These are phyloP conservation scores for Closterium sp. DNA, from an alignment of 139 green algal genomes.

Conservation along the genomic window DNA sequence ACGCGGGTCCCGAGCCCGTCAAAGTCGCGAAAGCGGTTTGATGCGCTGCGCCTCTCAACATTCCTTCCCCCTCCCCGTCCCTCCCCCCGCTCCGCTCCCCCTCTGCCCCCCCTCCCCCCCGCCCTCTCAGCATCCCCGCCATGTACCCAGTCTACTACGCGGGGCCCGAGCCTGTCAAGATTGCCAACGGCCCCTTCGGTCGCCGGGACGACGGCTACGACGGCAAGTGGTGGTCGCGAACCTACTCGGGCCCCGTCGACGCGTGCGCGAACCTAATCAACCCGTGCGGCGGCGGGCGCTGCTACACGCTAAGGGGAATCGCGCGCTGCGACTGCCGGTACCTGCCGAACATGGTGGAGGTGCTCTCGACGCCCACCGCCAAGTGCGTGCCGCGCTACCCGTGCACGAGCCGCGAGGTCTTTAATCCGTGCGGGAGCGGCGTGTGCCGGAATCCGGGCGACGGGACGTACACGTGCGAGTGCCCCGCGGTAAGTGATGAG, in stretches of 20 bases:
- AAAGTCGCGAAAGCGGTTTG: not conserved
- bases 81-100: not conserved
- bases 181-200: not conserved
- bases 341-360: not conserved
- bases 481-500: not conserved
- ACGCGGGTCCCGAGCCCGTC: not conserved
- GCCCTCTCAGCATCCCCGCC: not conserved
- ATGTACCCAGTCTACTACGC: conserved; percentile 4
- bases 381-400: not conserved
- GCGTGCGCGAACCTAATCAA: not conserved
- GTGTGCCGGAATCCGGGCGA: conserved; percentile 16
- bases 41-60: not conserved
- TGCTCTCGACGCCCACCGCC: not conserved
- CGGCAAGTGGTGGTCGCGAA: not conserved
- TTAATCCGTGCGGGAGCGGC: conserved; percentile 30
- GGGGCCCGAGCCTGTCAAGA: not conserved
- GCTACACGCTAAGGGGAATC: not conserved
- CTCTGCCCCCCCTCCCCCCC: too few species aligned
- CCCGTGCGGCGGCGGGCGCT: not conserved
- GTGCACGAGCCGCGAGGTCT: not conserved
- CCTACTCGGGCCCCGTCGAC: not conserved
- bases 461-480: conserved; percentile 26
- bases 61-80: not conserved
- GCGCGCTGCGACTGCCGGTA: not conserved
- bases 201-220: not conserved